Percentiles rank a stretch among this genome's conserved stretches.
Conservation (phyloP, 495 filamentous ascomycete genomes). For the Penicillium chermesinum region DNA sequence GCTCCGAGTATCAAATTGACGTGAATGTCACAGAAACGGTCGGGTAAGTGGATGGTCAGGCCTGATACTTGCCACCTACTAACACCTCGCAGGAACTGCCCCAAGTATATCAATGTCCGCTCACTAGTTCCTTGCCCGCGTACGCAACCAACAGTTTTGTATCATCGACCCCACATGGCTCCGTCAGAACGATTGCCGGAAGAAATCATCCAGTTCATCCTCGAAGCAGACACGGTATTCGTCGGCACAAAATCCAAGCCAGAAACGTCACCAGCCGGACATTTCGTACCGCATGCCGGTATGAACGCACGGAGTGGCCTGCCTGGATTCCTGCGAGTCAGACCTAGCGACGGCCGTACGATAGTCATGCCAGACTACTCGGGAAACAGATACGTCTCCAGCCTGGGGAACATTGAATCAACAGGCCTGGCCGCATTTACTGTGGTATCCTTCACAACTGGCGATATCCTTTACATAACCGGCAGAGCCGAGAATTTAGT, state of each 20-base stretch:
- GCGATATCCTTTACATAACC: conserved; percentile 15
- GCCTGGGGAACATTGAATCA: conserved; percentile 15
- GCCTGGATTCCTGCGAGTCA: conserved; percentile 14
- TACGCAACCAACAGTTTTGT: conserved; percentile 1
- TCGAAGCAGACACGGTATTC: conserved; percentile 12
- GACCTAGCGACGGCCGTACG: conserved; percentile 14
- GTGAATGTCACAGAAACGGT: conserved; percentile 8
- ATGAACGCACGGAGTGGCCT: conserved; percentile 17
- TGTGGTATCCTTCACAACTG: conserved; percentile 15
- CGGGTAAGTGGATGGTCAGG: conserved; percentile 3
- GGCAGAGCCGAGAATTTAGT: conserved; percentile 12
- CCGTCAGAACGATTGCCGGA: conserved; percentile 6
- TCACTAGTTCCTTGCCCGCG: conserved; percentile 10
- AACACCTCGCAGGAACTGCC: conserved; percentile 10
- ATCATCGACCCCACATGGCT: not conserved
- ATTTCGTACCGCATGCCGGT: conserved; percentile 12
- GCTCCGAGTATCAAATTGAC: conserved; percentile 5
- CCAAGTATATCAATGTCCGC: conserved; percentile 20
- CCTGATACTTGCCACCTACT: not conserved
- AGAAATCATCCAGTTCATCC: conserved; percentile 13
- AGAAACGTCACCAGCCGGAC: not conserved
- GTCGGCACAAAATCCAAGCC: conserved; percentile 7
- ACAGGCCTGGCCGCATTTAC: conserved; percentile 13
- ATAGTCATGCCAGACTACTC: conserved; percentile 19
- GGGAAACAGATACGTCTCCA: conserved; percentile 14